These are phyloP conservation scores for Penicillium sp. DNA, from an alignment of 2,329 filamentous ascomycete species.

Conservation along the genomic window DNA sequence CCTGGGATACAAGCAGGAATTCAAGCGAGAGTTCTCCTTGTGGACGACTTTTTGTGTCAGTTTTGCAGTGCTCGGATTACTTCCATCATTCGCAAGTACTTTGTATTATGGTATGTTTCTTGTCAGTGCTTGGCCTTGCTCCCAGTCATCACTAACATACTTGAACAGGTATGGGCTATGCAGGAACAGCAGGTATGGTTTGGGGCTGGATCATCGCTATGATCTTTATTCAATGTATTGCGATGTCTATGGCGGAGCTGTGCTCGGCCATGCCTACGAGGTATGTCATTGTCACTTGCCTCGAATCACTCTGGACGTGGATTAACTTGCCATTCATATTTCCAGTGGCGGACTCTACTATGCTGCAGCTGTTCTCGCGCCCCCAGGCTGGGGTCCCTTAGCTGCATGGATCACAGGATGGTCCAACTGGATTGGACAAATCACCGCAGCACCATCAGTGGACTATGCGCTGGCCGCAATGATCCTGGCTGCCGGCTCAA, in stretches of 20 bases:
- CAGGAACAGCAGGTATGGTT: slow-evolving; percentile 64
- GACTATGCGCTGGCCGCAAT: slow-evolving; percentile 68
- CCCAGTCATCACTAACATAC: background rate
- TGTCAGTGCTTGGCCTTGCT: background rate
- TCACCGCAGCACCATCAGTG: slow-evolving; percentile 66
- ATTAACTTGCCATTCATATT: background rate
- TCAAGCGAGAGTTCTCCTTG: slow-evolving; percentile 69
- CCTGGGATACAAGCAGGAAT: slow-evolving; percentile 59
- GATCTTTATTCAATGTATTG: slow-evolving; percentile 70
- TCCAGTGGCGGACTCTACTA: slow-evolving; percentile 69
- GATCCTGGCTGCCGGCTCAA: slow-evolving; percentile 70
- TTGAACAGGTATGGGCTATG: slow-evolving; percentile 50
- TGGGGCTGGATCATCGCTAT: slow-evolving; percentile 77
- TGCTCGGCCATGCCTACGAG: slow-evolving; percentile 73
- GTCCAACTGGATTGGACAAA: slow-evolving; percentile 69
- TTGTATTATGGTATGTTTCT: slow-evolving; percentile 62
- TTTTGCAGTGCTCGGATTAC: slow-evolving; percentile 69
- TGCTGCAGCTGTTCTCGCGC: slow-evolving; percentile 69
- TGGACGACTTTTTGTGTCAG: slow-evolving; percentile 75
- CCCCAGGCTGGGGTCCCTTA: slow-evolving; percentile 64
- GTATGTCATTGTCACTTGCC: slow-evolving; percentile 21
- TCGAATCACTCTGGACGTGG: background rate
- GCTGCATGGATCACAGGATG: slow-evolving; percentile 70
- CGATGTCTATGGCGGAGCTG: slow-evolving; percentile 68
- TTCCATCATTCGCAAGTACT: slow-evolving; percentile 71